Evolutionary conservation across 2,329 filamentous ascomycete species (phyloP).

Genomic region (Neoscytalidium dimidiatum): DNA sequence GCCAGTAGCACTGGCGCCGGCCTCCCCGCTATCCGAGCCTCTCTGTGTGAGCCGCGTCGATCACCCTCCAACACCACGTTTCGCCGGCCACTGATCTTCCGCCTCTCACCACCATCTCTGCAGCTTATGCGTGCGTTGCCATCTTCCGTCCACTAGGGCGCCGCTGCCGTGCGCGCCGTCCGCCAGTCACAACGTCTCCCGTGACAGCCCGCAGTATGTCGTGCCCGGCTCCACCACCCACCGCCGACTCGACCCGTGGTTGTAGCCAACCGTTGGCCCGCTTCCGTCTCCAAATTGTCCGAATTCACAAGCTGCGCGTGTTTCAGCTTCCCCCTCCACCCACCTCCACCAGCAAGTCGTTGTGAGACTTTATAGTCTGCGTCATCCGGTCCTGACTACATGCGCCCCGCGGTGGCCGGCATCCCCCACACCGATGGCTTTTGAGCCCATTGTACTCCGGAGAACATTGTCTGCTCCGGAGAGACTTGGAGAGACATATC

Average conservation of each 20-base stretch:
- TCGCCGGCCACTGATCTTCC: background rate
- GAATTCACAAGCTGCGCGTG: background rate
- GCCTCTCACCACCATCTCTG: background rate
- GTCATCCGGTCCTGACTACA: background rate
- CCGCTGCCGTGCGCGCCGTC: background rate
- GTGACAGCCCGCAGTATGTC: background rate
- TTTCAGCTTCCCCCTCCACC: background rate
- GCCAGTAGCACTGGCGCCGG: background rate
- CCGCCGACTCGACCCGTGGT: background rate
- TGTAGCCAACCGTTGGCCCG: conserved; percentile 2
- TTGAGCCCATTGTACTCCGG: background rate
- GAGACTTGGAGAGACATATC: conserved; percentile 7
- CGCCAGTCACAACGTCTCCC: background rate
- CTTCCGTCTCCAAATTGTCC: background rate
- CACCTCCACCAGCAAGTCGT: background rate
- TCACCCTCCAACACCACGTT: background rate
- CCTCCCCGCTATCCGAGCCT: conserved; percentile 12
- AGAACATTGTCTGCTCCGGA: background rate
- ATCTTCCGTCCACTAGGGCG: background rate
- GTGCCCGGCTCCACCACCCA: conserved; percentile 13
- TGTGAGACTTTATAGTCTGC: conserved; percentile 16
- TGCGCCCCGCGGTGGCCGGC: background rate
- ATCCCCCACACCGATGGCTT: conserved; percentile 5
- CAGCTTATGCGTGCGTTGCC: background rate
- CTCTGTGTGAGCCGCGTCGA: background rate